These are phyloP conservation scores for Leccinum rimulosum DNA, from an alignment of 768 basidiomycete genomes.

Conservation along the genomic window DNA sequence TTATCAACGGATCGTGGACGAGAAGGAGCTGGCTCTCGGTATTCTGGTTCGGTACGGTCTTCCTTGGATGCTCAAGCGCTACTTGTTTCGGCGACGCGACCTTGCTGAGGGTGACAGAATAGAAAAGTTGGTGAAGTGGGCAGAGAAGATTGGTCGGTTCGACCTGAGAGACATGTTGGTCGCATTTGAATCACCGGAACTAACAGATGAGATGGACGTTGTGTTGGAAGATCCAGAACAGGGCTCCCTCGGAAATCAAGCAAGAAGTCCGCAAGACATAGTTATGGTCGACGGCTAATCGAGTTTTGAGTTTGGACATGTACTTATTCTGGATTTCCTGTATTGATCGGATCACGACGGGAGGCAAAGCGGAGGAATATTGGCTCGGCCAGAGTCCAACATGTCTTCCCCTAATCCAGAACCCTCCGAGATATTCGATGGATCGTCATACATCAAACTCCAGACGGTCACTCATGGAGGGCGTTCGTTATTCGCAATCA, in stretches of 20 bases:
- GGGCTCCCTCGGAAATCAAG: not conserved
- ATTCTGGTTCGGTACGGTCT: conserved; percentile 21
- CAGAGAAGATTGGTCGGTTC: conserved; percentile 20
- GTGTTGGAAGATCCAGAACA: not conserved
- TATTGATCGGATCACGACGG: not conserved
- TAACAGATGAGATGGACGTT: conserved; percentile 10
- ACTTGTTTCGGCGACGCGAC: conserved; percentile 23
- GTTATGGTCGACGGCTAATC: conserved; percentile 1
- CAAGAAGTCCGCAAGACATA: not conserved
- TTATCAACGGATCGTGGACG: conserved; percentile 27
- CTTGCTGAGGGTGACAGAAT: conserved; percentile 16
- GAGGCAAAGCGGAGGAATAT: not conserved
- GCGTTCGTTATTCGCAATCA: conserved; percentile 49
- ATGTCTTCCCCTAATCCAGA: conserved; percentile 6
- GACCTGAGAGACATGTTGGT: conserved; percentile 24
- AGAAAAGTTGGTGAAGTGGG: conserved; percentile 14
- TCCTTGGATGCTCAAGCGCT: conserved; percentile 29
- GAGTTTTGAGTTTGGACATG: not conserved
- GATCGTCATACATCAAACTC: conserved; percentile 20
- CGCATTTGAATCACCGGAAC: conserved; percentile 16
- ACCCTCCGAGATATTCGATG: not conserved
- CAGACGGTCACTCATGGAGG: conserved; percentile 46
- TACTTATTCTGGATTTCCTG: not conserved
- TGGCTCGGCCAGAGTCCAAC: not conserved
- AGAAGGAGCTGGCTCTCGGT: conserved; percentile 23